Evolutionary conservation across 2,329 filamentous ascomycete species (phyloP).

Genomic region (Ophiostoma populinum): DNA sequence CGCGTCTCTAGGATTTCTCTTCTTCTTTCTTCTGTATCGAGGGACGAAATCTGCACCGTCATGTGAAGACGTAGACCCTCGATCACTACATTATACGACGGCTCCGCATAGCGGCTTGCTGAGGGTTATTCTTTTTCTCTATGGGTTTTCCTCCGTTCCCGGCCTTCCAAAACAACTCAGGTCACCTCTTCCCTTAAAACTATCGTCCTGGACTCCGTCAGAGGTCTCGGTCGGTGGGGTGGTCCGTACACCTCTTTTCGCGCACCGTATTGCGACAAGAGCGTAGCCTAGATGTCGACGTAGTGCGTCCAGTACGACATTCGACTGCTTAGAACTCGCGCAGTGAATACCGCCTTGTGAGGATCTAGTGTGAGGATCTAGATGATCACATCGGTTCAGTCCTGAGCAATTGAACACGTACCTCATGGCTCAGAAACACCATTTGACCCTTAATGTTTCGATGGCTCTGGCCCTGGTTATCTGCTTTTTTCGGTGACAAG

Average conservation of each 20-base stretch:
- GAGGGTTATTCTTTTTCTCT: slow-evolving; percentile 28
- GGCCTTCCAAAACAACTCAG: slow-evolving; percentile 31
- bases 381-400: too few species aligned
- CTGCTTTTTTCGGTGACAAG: too few species aligned
- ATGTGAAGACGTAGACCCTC: slow-evolving; percentile 28
- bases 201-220: slow-evolving; percentile 24
- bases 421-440: too few species aligned
- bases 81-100: slow-evolving; percentile 18
- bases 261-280: not conserved
- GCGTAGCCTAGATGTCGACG: not conserved
- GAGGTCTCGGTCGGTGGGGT: slow-evolving; percentile 35
- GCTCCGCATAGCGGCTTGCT: slow-evolving; percentile 38
- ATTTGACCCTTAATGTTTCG: too few species aligned
- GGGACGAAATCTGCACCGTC: slow-evolving; percentile 26
- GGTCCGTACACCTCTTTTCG: slow-evolving; percentile 24
- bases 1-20: slow-evolving; percentile 14
- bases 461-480: too few species aligned
- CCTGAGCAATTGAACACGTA: too few species aligned
- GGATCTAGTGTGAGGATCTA: too few species aligned
- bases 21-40: slow-evolving; percentile 22
- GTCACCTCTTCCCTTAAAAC: slow-evolving; percentile 27
- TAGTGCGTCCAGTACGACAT: not conserved
- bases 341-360: too few species aligned
- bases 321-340: not conserved
- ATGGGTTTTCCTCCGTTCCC: slow-evolving; percentile 39